Percentiles rank a stretch among this genome's conserved stretches.
Conservation (phyloP, 179 eudicot genomes). For the Beta corolliflora region DNA sequence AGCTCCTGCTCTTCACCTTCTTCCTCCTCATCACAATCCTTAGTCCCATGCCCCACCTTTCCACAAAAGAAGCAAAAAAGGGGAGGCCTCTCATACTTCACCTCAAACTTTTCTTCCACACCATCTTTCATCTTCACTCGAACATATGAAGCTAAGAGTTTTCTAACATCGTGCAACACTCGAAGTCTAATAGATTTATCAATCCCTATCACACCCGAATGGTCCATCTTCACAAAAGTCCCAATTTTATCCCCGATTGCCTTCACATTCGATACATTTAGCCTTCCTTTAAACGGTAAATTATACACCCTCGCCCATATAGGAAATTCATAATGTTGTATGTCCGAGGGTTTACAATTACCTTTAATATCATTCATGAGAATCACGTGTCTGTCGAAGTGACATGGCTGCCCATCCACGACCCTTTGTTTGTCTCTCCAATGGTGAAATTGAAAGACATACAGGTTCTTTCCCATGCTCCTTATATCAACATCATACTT, state of each 20-base stretch:
- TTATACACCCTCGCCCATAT: neutral
- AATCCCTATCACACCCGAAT: neutral
- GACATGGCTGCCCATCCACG: no score
- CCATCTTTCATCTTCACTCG: neutral
- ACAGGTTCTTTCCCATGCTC: no score
- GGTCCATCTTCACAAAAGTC: neutral
- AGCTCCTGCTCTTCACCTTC: neutral
- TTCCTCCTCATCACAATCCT: neutral
- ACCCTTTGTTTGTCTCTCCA: no score
- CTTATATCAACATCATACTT: no score
- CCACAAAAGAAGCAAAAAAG: neutral
- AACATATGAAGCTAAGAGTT: neutral
- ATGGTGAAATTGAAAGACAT: no score
- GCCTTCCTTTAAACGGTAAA: neutral
- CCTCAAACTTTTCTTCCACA: neutral
- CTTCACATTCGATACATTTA: neutral
- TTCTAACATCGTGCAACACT: neutral
- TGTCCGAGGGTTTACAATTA: neutral
- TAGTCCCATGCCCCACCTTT: neutral
- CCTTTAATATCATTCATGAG: neutral
- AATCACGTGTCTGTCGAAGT: no score
- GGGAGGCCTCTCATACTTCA: neutral
- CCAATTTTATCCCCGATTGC: neutral
- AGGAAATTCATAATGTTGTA: neutral
- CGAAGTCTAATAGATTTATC: neutral